Percentiles rank a stretch among this genome's conserved stretches.
Conservation (phyloP, 2,329 filamentous ascomycete species). For the Epichloe amarillans region DNA sequence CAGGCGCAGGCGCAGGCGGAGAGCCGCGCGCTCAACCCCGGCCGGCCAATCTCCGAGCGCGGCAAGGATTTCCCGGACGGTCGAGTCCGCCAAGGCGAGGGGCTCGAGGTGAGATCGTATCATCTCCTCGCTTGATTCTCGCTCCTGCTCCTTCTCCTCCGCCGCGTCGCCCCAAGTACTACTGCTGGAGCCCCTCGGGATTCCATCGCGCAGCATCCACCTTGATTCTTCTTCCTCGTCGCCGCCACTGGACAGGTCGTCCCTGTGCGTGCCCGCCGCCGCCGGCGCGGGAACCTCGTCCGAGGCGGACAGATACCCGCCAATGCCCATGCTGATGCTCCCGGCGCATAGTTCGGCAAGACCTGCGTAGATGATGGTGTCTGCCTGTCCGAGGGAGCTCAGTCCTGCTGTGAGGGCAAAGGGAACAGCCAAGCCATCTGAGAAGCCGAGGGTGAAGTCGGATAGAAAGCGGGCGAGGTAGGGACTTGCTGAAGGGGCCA, state of each 20-base stretch:
- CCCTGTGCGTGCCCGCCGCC: neutral
- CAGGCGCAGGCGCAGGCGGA: conserved; percentile 7
- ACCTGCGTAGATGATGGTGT: conserved; percentile 53
- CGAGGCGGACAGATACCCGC: conserved; percentile 51
- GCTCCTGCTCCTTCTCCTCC: conserved; percentile 7
- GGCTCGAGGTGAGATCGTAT: conserved; percentile 21
- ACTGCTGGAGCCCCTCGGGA: neutral
- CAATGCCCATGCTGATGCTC: conserved; percentile 61
- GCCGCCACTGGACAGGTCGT: neutral
- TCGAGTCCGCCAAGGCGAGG: conserved; percentile 13
- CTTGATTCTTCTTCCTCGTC: conserved; percentile 14
- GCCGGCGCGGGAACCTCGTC: conserved; percentile 17
- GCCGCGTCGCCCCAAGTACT: conserved; percentile 4
- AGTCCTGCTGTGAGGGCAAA: conserved; percentile 63
- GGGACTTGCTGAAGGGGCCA: conserved; percentile 10
- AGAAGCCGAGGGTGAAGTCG: conserved; percentile 60
- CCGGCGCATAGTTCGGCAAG: conserved; percentile 59
- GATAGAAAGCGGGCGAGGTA: conserved; percentile 32
- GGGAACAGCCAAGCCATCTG: conserved; percentile 61
- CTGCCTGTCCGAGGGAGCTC: conserved; percentile 43
- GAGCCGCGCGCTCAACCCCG: conserved; percentile 13
- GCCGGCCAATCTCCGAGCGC: conserved; percentile 17
- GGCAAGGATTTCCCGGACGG: conserved; percentile 13
- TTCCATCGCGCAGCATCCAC: conserved; percentile 13
- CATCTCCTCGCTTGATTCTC: conserved; percentile 9